Evolutionary conservation across 2,329 filamentous ascomycete species (phyloP).

Genomic region (Pseudogymnoascus sp.): DNA sequence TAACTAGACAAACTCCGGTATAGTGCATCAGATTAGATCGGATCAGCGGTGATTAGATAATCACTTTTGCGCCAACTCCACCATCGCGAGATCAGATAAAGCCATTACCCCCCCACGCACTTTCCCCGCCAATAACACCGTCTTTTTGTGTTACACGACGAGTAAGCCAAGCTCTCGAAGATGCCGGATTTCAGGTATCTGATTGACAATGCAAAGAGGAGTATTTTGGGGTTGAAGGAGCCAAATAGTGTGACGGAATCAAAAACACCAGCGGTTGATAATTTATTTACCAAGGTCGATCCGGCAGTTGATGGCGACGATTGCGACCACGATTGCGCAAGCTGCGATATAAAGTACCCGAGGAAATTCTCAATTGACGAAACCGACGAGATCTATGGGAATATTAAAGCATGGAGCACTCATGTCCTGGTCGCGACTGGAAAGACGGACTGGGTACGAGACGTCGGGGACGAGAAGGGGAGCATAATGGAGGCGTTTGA

Average conservation of each 20-base stretch:
- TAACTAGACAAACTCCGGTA: neutral
- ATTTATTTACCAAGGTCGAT: conserved; percentile 67
- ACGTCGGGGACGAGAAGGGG: conserved; percentile 81
- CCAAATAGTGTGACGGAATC: conserved; percentile 8
- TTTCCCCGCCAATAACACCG: neutral
- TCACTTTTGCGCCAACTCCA: neutral
- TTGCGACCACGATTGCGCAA: conserved; percentile 79
- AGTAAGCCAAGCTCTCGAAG: neutral
- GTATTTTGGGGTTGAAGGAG: conserved; percentile 22
- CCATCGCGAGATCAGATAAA: conserved; percentile 1
- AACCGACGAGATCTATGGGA: conserved; percentile 72
- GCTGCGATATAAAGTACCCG: conserved; percentile 73
- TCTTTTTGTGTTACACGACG: conserved; percentile 1
- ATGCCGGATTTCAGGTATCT: conserved; percentile 21
- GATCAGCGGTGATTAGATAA: neutral
- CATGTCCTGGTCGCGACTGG: conserved; percentile 92
- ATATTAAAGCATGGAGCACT: conserved; percentile 79
- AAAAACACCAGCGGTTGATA: conserved; percentile 13
- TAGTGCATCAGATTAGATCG: conserved; percentile 7
- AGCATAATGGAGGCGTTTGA: conserved; percentile 74
- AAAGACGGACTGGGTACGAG: conserved; percentile 87
- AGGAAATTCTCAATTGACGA: conserved; percentile 65
- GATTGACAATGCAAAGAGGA: conserved; percentile 21
- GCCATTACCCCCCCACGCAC: neutral
- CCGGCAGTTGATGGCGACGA: conserved; percentile 79